Evolutionary conservation across 2,329 filamentous ascomycete species (phyloP), one percentile per base, ranked within the genome.

Genomic region (Colletotrichum scovillei): DNA sequence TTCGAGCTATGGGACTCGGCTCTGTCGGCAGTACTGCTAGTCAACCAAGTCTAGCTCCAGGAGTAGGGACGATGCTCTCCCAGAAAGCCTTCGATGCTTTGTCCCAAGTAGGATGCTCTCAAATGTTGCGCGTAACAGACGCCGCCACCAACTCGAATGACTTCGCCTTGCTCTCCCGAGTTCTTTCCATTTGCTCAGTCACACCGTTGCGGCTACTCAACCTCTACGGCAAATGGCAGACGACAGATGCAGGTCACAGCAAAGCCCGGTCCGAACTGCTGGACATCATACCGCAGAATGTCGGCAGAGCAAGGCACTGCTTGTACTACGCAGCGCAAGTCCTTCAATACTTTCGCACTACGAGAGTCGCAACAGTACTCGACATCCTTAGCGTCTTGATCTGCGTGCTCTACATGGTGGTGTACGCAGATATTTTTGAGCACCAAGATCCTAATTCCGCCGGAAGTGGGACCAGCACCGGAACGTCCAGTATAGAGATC

Each of bases 1-100:
- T 53, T 3, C 60, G 60, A 55, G 60, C 60, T 16, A 63, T 63
- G 60, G 24, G 60, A 24, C 60, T 63, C 7, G 46, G 42, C 26
- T 63, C 42, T 63, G 26, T 59, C 6, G 56, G 56, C 49, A 22
- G 19, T 11, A 53, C 49, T 53, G 60, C 28, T 53, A 22, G 46
- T 32, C 60, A 63, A 53, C n/a, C 49, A 1, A 8, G 16, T 53
- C 49, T 11, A 24, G 49, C 49, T 53, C 49, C 24, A 24, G 49
- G 49, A 7, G 24, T 53, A n/a, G 49, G 19, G 49, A 24, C 49
- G n/a, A 53, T 53, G 49, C 49, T 53, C 49, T 53, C 49, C n/a
- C 49, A 53, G 49, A 53, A 53, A 53, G 49, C 49, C 8, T 53
- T 53, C 19, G 49, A 53, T 53, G 49, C 49, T 22, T 53, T 53